Conservation (phyloP, 2,329 filamentous ascomycete genomes). For the Penicillium griseofulvum region DNA sequence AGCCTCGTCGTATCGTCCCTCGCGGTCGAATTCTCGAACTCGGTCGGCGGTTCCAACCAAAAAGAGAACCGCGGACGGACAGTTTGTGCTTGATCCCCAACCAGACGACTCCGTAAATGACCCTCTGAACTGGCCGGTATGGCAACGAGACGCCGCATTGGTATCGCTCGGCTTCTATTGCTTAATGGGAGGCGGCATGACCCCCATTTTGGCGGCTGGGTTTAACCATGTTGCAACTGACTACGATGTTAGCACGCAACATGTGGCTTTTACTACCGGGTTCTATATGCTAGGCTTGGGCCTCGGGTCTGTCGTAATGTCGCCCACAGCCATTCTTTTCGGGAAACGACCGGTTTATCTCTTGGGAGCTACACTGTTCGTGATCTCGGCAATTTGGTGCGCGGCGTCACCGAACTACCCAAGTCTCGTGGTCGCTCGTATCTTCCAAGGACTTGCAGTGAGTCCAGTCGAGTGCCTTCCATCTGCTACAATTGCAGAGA, state of each 20-base stretch:
- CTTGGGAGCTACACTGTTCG: slow-evolving; percentile 71
- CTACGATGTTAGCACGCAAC: slow-evolving; percentile 64
- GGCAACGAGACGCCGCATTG: slow-evolving; percentile 76
- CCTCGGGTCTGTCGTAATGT: slow-evolving; percentile 77
- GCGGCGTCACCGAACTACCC: slow-evolving; percentile 76
- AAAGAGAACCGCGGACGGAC: slow-evolving; percentile 78
- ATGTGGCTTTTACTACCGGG: slow-evolving; percentile 82
- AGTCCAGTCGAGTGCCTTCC: slow-evolving; percentile 90
- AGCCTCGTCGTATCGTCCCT: slow-evolving; percentile 44
- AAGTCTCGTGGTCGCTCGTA: slow-evolving; percentile 75
- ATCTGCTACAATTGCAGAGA: slow-evolving; percentile 91
- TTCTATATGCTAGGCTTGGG: slow-evolving; percentile 94
- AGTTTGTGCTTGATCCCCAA: slow-evolving; percentile 85
- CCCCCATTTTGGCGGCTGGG: slow-evolving; percentile 82
- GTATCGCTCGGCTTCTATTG: slow-evolving; percentile 86
- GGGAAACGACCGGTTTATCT: slow-evolving; percentile 93
- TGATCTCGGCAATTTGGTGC: slow-evolving; percentile 76
- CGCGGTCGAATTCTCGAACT: slow-evolving; percentile 39
- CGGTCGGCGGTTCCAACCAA: slow-evolving; percentile 41
- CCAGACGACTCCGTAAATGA: slow-evolving; percentile 89
- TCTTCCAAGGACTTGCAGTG: slow-evolving; percentile 84
- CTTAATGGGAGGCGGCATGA: slow-evolving; percentile 90
- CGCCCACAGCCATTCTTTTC: slow-evolving; percentile 84
- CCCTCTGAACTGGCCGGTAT: slow-evolving; percentile 84
- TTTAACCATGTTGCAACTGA: slow-evolving; percentile 74